Evolutionary conservation across 495 filamentous ascomycete genomes (phyloP), one percentile per base, ranked within the genome.

Genomic region (Thermochaetoides thermophila): DNA sequence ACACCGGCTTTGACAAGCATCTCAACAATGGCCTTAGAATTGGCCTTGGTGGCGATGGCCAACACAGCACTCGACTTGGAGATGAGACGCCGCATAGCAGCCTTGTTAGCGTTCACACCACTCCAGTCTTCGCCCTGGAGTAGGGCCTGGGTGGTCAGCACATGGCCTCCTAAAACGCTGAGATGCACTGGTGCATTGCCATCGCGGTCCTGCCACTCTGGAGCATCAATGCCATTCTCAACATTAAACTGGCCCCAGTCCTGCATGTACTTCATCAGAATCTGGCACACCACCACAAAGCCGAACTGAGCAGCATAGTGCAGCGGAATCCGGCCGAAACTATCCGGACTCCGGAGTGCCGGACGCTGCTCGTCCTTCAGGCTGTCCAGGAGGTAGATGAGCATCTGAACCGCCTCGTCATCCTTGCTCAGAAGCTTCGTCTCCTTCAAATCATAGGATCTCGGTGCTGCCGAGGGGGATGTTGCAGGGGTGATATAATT

Each of bases 231-330:
- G 1, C 85, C 85, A 29, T 81, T 65, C 17, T 71, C 71, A 17
- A 85, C 71, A 46, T 89, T 73, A 46, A 93, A 94, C 43, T 85
- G 75, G 12, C 69, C 72, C 87, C 87, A 97, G 14, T 73, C 70
- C 45, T 82, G 79, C 71, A 97, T 83, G 42, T 79, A 76, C 29
- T 76, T 74, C 52, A 94, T 83, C 34, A 97, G 63, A n/a, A 84
- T 59, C 50, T 89, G 68, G 48, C 84, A 93, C 7, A 95, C 75
- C 29, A 78, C 71, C 16, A 82, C 80, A 45, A 94, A 82, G 3
- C 89, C 89, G 52, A 89, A 92, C 56, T 95, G 84, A 0, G 89
- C 89, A 3, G 84, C 87, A 54, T 97, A 97, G 50, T 97, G 89
- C 17, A 97, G 63, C 17, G 89, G 84, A 21, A 84, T 73, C 7